Conservation (phyloP, 2,329 filamentous ascomycete genomes). For the Huntiella omanensis region DNA sequence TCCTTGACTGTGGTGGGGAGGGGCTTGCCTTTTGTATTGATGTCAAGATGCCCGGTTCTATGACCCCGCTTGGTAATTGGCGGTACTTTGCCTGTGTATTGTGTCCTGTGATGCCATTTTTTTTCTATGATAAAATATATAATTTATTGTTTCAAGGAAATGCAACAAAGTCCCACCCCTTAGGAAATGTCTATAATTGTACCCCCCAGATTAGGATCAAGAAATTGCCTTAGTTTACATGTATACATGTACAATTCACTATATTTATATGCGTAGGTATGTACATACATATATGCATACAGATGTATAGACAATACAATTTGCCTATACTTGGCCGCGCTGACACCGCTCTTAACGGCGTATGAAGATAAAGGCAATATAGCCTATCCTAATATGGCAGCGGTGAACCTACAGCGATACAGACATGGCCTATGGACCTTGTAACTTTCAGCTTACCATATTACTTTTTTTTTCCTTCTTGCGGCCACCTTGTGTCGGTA, state of each 20-base stretch:
- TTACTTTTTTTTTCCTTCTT: not conserved
- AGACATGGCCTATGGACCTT: too few species aligned
- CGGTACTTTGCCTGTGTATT: not conserved
- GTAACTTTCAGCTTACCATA: too few species aligned
- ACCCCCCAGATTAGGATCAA: not conserved
- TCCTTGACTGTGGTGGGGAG: too few species aligned
- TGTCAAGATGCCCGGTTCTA: not conserved
- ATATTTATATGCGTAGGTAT: not conserved
- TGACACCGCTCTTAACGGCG: too few species aligned
- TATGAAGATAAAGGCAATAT: too few species aligned
- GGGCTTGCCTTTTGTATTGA: not conserved
- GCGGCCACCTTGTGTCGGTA: not conserved
- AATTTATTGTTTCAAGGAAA: too few species aligned
- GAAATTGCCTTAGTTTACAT: not conserved
- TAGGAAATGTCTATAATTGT: too few species aligned
- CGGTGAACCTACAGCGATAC: too few species aligned
- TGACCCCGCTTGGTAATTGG: not conserved
- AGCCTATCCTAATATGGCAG: too few species aligned
- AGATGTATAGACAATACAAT: not conserved
- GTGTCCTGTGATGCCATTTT: not conserved
- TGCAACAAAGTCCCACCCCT: too few species aligned
- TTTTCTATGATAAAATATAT: too few species aligned
- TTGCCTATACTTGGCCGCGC: too few species aligned
- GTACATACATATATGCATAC: not conserved
- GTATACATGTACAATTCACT: not conserved